Evolutionary conservation across 257 asterid species (phyloP), one percentile per base, ranked within the genome.

Genomic region (Solanum verrucosum): DNA sequence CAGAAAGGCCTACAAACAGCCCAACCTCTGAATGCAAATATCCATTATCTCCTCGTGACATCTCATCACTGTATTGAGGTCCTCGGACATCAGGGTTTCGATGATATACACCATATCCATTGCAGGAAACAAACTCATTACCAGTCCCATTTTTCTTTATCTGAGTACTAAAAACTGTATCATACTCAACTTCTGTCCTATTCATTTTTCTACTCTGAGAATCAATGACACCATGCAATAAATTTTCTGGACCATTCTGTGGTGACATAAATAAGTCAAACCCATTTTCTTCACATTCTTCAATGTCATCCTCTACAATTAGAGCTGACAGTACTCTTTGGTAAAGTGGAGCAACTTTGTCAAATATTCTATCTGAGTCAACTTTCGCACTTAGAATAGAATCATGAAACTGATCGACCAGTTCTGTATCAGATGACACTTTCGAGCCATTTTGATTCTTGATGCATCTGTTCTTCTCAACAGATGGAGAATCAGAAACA

Each of bases 281-380:
- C 84, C 93, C 98, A 91, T 91, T 93, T 73, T 93, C 98, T 90
- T 94, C 98, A 90, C 77, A 93, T 90, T 93, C 96, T 92, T 95
- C 98, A 74, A 88, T 87, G 87, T 97, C 96, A 90, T 95, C 99
- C 85, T 94, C 99, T 46, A 93, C 13, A 38, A 97, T 96, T 65
- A 97, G 92, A 89, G 99, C 98, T 25, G 99, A 97, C 86, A 97
- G 93, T 78, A 97, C 94, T 92, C 99, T 94, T 88, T 97, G 98
- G 92, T 91, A 94, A 87, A 97, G 94, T 81, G 99, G 98, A 85
- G 93, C 89, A 86, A 84, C 92, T 82, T 82, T 91, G 86, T 90
- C 93, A 88, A 75, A 87, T 84, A 52, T 92, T 89, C 91, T 88
- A 81, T 90, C 95, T 12, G 90, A 88, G 86, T 92, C 94, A 42